Percentiles rank a stretch among this genome's conserved stretches.
These are phyloP conservation scores for Sporothrix luriei DNA, from an alignment of 2,329 filamentous ascomycete genomes.

Conservation along the genomic window DNA sequence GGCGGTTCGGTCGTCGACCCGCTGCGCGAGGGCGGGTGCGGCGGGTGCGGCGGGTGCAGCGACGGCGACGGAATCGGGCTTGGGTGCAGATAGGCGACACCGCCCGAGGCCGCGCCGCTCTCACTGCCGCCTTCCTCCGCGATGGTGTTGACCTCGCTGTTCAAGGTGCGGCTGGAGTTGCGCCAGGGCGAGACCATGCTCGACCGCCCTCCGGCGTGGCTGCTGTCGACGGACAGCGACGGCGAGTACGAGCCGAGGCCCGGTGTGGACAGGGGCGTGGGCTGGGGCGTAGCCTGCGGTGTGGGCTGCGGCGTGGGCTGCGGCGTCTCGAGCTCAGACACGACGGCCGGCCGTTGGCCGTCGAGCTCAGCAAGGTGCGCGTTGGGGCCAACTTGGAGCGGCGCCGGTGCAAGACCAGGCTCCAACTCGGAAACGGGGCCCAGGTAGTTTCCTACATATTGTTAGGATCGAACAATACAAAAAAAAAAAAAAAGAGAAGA, in stretches of 20 bases:
- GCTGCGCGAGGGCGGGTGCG: background rate
- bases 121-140: background rate
- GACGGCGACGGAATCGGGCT: background rate
- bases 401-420: background rate
- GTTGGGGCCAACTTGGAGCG: background rate
- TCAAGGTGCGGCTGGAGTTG: slow-evolving; percentile 8
- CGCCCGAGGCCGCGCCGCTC: too few relatives aligned
- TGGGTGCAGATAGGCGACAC: background rate
- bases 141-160: slow-evolving; percentile 12
- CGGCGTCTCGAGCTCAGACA: slow-evolving; percentile 34
- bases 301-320: slow-evolving; percentile 6
- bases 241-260: slow-evolving; percentile 22
- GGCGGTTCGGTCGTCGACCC: slow-evolving; percentile 8
- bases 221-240: slow-evolving; percentile 3
- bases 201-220: slow-evolving; percentile 11
- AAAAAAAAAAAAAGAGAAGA: background rate
- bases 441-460: slow-evolving; percentile 24
- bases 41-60: background rate
- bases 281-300: slow-evolving; percentile 21
- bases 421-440: background rate
- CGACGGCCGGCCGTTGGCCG: background rate
- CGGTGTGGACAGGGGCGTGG: slow-evolving; percentile 9
- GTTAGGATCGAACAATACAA: background rate
- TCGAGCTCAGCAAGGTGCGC: slow-evolving; percentile 32
- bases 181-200: slow-evolving; percentile 32